Evolutionary conservation across 768 basidiomycete species (phyloP).

Genomic region (Collybiopsis luxurians): DNA sequence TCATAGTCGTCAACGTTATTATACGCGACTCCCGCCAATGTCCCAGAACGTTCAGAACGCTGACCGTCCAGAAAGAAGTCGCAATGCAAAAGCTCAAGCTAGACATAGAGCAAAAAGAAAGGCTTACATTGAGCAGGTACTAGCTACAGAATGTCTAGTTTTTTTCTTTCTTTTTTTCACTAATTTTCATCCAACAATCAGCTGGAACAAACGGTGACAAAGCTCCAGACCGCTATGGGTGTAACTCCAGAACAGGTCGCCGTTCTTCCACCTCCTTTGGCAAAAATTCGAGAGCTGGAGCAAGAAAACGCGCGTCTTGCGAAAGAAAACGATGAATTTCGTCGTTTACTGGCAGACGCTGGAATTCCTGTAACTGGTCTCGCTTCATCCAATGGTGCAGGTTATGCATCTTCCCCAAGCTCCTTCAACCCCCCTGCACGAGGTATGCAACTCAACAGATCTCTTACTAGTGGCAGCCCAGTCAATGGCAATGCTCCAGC

Average conservation of each 20-base stretch:
- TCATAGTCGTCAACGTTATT: not conserved
- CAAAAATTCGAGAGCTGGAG: slow-evolving; percentile 80
- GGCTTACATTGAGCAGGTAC: slow-evolving; percentile 88
- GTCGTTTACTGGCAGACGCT: slow-evolving; percentile 58
- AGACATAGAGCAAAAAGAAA: slow-evolving; percentile 90
- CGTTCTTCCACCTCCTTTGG: slow-evolving; percentile 66
- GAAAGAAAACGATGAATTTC: slow-evolving; percentile 72
- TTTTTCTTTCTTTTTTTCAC: slow-evolving; percentile 10
- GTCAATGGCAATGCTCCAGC: slow-evolving; percentile 18
- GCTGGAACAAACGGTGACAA: slow-evolving; percentile 85
- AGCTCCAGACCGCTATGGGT: slow-evolving; percentile 73
- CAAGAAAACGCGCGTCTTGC: slow-evolving; percentile 71
- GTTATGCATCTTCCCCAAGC: not conserved
- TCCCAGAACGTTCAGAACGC: slow-evolving; percentile 12
- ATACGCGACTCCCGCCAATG: not conserved
- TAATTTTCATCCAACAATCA: slow-evolving; percentile 24
- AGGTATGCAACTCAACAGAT: slow-evolving; percentile 37
- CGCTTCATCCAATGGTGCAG: not conserved
- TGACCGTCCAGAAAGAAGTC: slow-evolving; percentile 79
- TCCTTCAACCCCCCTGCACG: slow-evolving; percentile 13
- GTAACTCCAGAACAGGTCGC: slow-evolving; percentile 74
- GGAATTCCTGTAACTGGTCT: slow-evolving; percentile 13
- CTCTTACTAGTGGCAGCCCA: slow-evolving; percentile 30
- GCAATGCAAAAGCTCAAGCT: slow-evolving; percentile 87
- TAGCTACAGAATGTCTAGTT: no score